phyloP scores from a whole-genome alignment of 2,329 filamentous ascomycete species.

The Neopestalotiopsis sp. region DNA sequence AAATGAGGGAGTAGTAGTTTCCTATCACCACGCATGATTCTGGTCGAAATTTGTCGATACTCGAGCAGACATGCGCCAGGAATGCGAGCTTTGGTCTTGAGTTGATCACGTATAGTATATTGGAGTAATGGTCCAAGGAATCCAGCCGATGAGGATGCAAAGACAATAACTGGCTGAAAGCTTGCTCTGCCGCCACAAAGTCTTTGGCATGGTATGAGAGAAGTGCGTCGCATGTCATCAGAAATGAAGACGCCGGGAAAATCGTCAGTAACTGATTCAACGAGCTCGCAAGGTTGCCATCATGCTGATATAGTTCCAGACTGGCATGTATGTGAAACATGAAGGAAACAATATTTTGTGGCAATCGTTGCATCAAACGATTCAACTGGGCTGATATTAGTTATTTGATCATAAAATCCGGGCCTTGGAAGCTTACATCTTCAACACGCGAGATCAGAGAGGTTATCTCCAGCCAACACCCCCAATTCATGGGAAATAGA shows the following conservation, averaged over 20 bases:
- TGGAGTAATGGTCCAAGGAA: constrained; percentile 93
- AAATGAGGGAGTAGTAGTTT: constrained; percentile 95
- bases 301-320: constrained; percentile 89
- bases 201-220: constrained; percentile 91
- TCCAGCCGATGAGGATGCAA: constrained; percentile 78
- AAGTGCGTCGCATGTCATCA: constrained; percentile 87
- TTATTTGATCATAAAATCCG: background rate
- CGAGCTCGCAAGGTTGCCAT: constrained; percentile 73
- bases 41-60: constrained; percentile 92
- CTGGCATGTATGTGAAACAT: constrained; percentile 93
- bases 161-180: constrained; percentile 81
- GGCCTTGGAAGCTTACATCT: constrained; percentile 63
- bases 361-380: constrained; percentile 72
- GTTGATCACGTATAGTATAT: constrained; percentile 94
- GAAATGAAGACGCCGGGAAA: constrained; percentile 87
- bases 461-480: constrained; percentile 92
- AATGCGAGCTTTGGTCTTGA: constrained; percentile 89
- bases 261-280: constrained; percentile 80
- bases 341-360: constrained; percentile 89
- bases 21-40: constrained; percentile 97
- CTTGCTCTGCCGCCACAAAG: constrained; percentile 68
- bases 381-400: constrained; percentile 60
- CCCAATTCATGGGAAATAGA: constrained; percentile 94
- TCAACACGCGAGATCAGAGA: constrained; percentile 79
- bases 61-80: constrained; percentile 86